phyloP scores from a whole-genome alignment of 2,329 filamentous ascomycete genomes.

The Penicillium olsonii region DNA sequence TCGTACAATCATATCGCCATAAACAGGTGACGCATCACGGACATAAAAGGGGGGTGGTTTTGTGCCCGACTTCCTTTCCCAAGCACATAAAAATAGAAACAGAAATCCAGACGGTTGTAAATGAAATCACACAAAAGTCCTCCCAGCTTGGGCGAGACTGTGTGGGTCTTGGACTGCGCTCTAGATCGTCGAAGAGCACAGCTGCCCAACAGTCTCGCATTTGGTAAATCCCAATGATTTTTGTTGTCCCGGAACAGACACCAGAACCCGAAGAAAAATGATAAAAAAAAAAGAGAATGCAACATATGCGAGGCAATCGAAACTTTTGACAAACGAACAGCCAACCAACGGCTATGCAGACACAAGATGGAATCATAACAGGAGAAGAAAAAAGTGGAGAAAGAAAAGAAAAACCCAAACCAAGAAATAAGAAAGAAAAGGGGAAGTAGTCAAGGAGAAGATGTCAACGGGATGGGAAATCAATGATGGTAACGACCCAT shows the following conservation, averaged over 20 bases:
- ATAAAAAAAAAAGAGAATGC: too few relatives aligned
- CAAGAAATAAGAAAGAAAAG: neutral
- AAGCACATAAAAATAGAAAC: conserved; percentile 11
- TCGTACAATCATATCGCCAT: conserved; percentile 39
- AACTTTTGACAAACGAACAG: conserved; percentile 22
- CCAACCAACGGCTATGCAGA: conserved; percentile 11
- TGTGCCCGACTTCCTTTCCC: conserved; percentile 9
- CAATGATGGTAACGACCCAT: conserved; percentile 22
- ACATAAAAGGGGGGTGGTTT: neutral
- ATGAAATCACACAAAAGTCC: conserved; percentile 22
- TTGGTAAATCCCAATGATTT: conserved; percentile 8
- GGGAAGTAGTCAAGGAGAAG: neutral
- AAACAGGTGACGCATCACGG: conserved; percentile 15
- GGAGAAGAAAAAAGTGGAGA: conserved; percentile 2
- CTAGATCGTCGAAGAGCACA: neutral
- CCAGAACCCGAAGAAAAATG: conserved; percentile 14
- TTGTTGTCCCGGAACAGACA: conserved; percentile 19
- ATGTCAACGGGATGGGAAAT: conserved; percentile 1
- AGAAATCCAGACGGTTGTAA: conserved; percentile 20
- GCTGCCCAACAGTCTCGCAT: neutral
- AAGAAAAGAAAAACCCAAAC: conserved; percentile 8
- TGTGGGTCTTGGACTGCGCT: neutral
- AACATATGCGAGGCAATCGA: conserved; percentile 9
- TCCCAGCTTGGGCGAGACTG: conserved; percentile 15
- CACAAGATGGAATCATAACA: conserved; percentile 10